Conservation (phyloP, 169 alveolate species). For the Cryptosporidium felis region DNA sequence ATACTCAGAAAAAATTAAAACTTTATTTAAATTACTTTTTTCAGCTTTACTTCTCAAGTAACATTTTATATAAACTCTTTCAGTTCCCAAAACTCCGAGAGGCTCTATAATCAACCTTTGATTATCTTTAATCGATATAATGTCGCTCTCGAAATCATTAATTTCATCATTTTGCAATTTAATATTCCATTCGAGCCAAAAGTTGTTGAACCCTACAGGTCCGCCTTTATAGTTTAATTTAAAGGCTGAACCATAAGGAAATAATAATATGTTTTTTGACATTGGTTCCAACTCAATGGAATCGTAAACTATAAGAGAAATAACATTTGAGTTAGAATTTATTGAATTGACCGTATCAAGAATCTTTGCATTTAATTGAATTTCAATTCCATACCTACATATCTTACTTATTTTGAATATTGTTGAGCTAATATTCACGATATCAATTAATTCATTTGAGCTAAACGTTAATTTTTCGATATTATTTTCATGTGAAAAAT, state of each 20-base stretch:
- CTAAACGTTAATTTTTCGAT: not conserved
- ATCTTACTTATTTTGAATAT: not conserved
- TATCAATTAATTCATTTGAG: not conserved
- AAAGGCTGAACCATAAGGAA: conserved; percentile 49
- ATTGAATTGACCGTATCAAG: not conserved
- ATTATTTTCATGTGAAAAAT: not conserved
- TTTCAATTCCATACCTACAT: not conserved
- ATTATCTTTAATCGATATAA: conserved; percentile 1
- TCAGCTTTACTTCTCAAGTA: not conserved
- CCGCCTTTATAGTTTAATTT: conserved; percentile 24
- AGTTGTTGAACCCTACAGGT: not conserved
- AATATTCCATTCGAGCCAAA: conserved; percentile 25
- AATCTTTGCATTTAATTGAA: not conserved
- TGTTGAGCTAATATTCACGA: not conserved
- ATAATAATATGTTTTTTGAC: not conserved
- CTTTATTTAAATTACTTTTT: not conserved
- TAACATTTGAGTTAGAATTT: not conserved
- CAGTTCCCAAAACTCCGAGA: conserved; percentile 21
- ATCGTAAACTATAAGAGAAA: conserved; percentile 17
- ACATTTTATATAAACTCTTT: conserved; percentile 12
- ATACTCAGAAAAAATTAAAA: conserved; percentile 1
- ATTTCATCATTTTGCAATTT: not conserved
- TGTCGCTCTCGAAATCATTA: not conserved
- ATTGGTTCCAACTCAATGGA: conserved; percentile 40
- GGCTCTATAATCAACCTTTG: conserved; percentile 27